A percentile compares a stretch with the other conserved stretches of the same genome.
These are phyloP conservation scores for Spinacia oleracea DNA, from an alignment of 179 eudicot genomes.

Conservation along the genomic window DNA sequence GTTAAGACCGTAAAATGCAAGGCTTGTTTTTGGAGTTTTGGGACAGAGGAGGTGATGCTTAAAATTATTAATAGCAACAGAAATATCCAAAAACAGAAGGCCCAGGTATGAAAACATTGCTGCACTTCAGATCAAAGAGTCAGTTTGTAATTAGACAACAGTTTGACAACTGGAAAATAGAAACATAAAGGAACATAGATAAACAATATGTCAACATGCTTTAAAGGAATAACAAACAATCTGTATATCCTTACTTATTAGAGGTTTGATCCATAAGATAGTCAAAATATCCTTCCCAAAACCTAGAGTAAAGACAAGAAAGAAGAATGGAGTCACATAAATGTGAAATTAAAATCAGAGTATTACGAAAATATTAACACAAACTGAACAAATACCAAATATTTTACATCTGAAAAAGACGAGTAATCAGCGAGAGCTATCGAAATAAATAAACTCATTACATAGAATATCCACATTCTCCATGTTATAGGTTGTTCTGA, in stretches of 20 bases:
- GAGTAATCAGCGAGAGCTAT: neutral
- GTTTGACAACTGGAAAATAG: neutral
- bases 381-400: neutral
- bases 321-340: neutral
- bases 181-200: neutral
- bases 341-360: neutral
- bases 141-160: neutral
- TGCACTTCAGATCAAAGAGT: slow-evolving; percentile 8
- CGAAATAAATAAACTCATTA: neutral
- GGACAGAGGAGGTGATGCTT: neutral
- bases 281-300: slow-evolving; percentile 98
- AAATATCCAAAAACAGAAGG: neutral
- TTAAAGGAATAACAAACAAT: neutral
- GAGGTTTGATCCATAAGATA: slow-evolving; percentile 87
- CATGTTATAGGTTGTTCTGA: neutral
- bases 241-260: slow-evolving; percentile 63
- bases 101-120: neutral
- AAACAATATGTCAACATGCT: neutral
- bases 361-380: neutral
- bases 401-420: neutral
- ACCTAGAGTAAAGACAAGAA: slow-evolving; percentile 50
- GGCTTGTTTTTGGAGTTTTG: too few relatives aligned
- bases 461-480: neutral
- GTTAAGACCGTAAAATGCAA: neutral
- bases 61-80: neutral